Conservation (phyloP, 257 asterid species). For the Gardenia jasminoides region DNA sequence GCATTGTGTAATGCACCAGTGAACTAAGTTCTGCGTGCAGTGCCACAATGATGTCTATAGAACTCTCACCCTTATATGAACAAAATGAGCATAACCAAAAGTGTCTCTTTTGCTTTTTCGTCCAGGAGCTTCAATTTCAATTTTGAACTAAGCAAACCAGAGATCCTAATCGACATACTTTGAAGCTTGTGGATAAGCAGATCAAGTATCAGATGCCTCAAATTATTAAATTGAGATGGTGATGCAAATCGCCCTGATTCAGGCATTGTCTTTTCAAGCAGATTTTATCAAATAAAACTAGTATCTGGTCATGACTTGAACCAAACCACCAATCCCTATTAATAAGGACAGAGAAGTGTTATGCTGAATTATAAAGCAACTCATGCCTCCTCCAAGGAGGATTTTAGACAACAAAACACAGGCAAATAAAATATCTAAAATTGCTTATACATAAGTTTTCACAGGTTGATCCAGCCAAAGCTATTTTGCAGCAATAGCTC, state of each 20-base stretch:
- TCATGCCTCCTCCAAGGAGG: background rate
- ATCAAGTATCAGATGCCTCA: background rate
- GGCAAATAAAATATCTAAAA: background rate
- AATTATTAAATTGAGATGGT: background rate
- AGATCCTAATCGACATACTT: background rate
- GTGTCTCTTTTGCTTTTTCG: background rate
- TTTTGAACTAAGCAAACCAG: background rate
- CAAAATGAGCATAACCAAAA: background rate
- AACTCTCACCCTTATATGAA: background rate
- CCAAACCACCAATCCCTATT: background rate
- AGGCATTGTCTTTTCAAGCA: background rate
- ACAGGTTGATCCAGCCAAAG: background rate
- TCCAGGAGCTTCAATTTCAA: background rate
- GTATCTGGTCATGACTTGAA: background rate
- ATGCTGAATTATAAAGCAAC: background rate
- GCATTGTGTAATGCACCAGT: background rate
- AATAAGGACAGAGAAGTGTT: background rate
- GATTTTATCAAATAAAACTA: background rate
- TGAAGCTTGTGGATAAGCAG: background rate
- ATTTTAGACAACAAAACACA: background rate
- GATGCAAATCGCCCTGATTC: background rate
- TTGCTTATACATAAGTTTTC: background rate
- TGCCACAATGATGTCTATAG: background rate
- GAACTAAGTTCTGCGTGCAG: too few species aligned
- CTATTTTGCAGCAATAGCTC: background rate